Conservation (phyloP, 2,329 filamentous ascomycete genomes). For the Fusarium equiseti region DNA sequence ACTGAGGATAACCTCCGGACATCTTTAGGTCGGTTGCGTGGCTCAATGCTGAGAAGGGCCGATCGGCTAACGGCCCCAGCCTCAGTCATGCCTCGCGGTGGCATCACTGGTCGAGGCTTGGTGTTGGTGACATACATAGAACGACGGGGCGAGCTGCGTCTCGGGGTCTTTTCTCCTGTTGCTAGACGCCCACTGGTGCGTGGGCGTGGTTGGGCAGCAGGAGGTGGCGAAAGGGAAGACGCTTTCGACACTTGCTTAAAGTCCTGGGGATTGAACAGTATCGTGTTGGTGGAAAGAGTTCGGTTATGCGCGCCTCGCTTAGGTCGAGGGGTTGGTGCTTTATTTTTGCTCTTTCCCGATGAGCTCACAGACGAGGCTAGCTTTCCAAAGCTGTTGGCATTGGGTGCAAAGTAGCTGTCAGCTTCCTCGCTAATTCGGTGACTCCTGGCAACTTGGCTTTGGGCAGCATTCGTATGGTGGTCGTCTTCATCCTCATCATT, state of each 20-base stretch:
- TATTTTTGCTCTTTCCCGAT: slow-evolving; percentile 46
- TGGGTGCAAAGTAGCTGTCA: slow-evolving; percentile 68
- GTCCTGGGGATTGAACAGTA: slow-evolving; percentile 80
- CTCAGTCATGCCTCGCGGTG: slow-evolving; percentile 55
- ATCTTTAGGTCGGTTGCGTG: slow-evolving; percentile 56
- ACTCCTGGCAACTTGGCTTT: slow-evolving; percentile 48
- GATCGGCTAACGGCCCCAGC: slow-evolving; percentile 55
- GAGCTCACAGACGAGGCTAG: slow-evolving; percentile 53
- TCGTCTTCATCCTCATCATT: slow-evolving; percentile 79
- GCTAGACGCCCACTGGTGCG: slow-evolving; percentile 53
- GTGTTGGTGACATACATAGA: slow-evolving; percentile 58
- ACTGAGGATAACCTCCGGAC: slow-evolving; percentile 69
- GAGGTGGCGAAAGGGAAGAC: slow-evolving; percentile 59
- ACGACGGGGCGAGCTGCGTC: slow-evolving; percentile 62
- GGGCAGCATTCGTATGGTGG: slow-evolving; percentile 58
- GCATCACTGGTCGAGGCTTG: slow-evolving; percentile 68
- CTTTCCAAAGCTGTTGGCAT: slow-evolving; percentile 57
- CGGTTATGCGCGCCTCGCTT: slow-evolving; percentile 71
- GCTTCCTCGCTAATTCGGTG: slow-evolving; percentile 51
- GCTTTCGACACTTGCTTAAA: slow-evolving; percentile 53
- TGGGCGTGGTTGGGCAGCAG: slow-evolving; percentile 49
- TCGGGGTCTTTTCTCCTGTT: slow-evolving; percentile 55
- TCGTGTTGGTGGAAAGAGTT: slow-evolving; percentile 84
- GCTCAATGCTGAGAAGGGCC: slow-evolving; percentile 64
- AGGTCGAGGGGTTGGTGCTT: slow-evolving; percentile 51